Evolutionary conservation across 495 filamentous ascomycete species (phyloP).

Genomic region (Hamigera avellanea): DNA sequence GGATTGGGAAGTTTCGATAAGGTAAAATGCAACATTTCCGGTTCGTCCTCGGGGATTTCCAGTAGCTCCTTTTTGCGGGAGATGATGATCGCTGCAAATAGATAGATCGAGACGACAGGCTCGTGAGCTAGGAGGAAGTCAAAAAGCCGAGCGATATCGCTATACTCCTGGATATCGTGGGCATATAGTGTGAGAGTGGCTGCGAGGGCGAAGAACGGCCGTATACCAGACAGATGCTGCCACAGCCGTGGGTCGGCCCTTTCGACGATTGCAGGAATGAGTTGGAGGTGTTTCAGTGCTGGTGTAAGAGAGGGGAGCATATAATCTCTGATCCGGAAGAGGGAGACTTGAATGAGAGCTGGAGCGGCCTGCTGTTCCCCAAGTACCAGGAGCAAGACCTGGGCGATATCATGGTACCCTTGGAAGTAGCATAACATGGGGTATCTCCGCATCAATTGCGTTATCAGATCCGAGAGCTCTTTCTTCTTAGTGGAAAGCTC

Average conservation of each 20-base stretch:
- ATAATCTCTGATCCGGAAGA: slow-evolving; percentile 87
- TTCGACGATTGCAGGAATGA: slow-evolving; percentile 71
- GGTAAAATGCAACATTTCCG: slow-evolving; percentile 85
- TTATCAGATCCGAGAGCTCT: slow-evolving; percentile 66
- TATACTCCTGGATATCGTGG: slow-evolving; percentile 85
- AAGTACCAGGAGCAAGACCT: slow-evolving; percentile 85
- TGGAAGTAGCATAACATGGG: slow-evolving; percentile 94
- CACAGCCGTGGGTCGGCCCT: slow-evolving; percentile 54
- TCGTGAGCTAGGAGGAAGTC: slow-evolving; percentile 80
- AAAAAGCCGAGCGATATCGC: slow-evolving; percentile 77
- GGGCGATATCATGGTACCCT: slow-evolving; percentile 96
- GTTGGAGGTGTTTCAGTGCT: slow-evolving; percentile 66
- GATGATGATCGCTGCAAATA: slow-evolving; percentile 82
- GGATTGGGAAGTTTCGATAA: slow-evolving; percentile 79
- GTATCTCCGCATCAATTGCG: slow-evolving; percentile 60
- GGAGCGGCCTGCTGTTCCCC: slow-evolving; percentile 39
- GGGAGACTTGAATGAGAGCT: slow-evolving; percentile 67
- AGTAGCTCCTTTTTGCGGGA: slow-evolving; percentile 70
- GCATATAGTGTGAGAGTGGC: slow-evolving; percentile 92
- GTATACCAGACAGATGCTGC: slow-evolving; percentile 59
- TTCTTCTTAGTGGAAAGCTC: slow-evolving; percentile 53
- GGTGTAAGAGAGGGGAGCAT: slow-evolving; percentile 88
- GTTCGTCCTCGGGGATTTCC: slow-evolving; percentile 70
- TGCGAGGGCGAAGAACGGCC: slow-evolving; percentile 85
- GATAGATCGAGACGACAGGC: slow-evolving; percentile 75